phyloP scores from a whole-genome alignment of 2,329 filamentous ascomycete species.

The Alternaria novae-zelandiae region DNA sequence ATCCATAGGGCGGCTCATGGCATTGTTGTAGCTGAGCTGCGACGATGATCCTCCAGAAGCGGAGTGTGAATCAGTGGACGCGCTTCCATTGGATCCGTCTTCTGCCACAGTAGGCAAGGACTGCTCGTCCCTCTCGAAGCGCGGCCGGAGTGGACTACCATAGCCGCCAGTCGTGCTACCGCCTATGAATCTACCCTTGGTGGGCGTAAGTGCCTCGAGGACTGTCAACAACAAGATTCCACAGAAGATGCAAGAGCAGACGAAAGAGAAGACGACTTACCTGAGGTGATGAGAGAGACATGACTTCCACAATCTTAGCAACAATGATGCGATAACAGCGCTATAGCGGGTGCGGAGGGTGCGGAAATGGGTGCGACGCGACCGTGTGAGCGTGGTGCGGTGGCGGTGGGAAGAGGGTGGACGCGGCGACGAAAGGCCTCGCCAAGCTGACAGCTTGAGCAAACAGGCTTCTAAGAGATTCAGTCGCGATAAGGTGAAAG shows the following conservation, averaged over 20 bases:
- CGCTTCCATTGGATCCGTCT: conserved; percentile 13
- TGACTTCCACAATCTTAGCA: background rate
- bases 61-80: conserved; percentile 12
- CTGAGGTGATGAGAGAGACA: conserved; percentile 10
- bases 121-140: conserved; percentile 6
- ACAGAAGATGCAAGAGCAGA: background rate
- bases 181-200: background rate
- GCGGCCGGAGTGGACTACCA: background rate
- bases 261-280: conserved; percentile 11
- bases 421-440: background rate
- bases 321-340: background rate
- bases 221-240: conserved; percentile 11
- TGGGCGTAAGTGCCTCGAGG: conserved; percentile 10
- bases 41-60: conserved; percentile 20
- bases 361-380: background rate
- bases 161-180: background rate
- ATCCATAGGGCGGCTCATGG: background rate
- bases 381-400: background rate
- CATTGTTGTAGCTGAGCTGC: background rate
- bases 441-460: conserved; percentile 9
- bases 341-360: background rate
- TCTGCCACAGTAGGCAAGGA: conserved; percentile 8
- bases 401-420: background rate
- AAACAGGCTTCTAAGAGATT: background rate
- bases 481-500: background rate